Percentiles rank a stretch among this genome's conserved stretches.
These are phyloP conservation scores for Eutypa lata DNA, from an alignment of 2,329 filamentous ascomycete genomes.

Conservation along the genomic window DNA sequence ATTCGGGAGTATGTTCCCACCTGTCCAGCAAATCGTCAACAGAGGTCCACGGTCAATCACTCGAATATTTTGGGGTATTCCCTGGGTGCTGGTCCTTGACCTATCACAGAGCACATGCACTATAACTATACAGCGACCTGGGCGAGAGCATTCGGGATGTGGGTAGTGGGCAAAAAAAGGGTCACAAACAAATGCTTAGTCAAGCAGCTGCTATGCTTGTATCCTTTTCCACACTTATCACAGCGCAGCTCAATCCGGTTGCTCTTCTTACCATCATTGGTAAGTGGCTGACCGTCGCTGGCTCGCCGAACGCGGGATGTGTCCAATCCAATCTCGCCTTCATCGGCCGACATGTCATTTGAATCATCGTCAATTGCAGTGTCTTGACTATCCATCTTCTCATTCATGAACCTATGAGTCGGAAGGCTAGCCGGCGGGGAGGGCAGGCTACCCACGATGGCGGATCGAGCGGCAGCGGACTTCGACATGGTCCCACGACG, in stretches of 20 bases:
- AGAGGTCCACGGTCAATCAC: slow-evolving; percentile 28
- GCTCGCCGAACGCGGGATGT: slow-evolving; percentile 58
- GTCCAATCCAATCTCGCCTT: slow-evolving; percentile 46
- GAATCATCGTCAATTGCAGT: slow-evolving; percentile 69
- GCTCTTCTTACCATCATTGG: slow-evolving; percentile 77
- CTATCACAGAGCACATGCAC: slow-evolving; percentile 16
- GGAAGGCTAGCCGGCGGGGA: slow-evolving; percentile 69
- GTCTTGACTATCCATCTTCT: slow-evolving; percentile 49
- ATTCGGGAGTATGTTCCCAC: slow-evolving; percentile 99
- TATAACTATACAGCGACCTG: slow-evolving; percentile 21
- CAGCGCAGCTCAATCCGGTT: slow-evolving; percentile 86
- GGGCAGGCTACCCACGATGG: slow-evolving; percentile 55
- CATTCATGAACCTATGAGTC: slow-evolving; percentile 49
- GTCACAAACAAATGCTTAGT: slow-evolving; percentile 99
- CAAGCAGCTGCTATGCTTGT: slow-evolving; percentile 99
- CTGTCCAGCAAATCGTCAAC: slow-evolving; percentile 53
- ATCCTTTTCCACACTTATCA: slow-evolving; percentile 98
- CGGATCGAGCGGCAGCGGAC: slow-evolving; percentile 49
- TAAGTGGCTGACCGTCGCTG: slow-evolving; percentile 82
- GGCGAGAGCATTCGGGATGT: slow-evolving; percentile 29
- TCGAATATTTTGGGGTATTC: slow-evolving; percentile 22
- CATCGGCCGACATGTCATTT: slow-evolving; percentile 54
- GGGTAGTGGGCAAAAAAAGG: slow-evolving; percentile 49
- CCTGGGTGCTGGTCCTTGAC: slow-evolving; percentile 28
- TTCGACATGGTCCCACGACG: slow-evolving; percentile 71